Percentiles rank a stretch among this genome's conserved stretches.
Conservation (phyloP, 148 eudicot species). For the Agrostemma githago region DNA sequence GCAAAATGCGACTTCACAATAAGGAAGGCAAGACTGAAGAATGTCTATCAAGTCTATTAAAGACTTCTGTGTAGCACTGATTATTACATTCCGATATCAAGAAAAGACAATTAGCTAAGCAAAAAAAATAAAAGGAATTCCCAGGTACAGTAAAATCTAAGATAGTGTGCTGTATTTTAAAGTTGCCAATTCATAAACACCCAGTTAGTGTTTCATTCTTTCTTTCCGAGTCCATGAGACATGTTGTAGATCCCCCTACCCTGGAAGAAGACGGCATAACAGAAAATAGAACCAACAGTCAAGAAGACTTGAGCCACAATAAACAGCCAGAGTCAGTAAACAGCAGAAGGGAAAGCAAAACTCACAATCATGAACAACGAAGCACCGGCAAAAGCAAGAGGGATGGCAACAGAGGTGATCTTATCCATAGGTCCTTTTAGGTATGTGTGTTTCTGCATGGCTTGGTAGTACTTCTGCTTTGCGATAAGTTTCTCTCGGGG, state of each 20-base stretch:
- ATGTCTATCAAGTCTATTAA: neutral
- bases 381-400: slow-evolving; percentile 63
- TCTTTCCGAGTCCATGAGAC: slow-evolving; percentile 94
- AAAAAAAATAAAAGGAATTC: neutral
- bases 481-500: slow-evolving; percentile 75
- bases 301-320: neutral
- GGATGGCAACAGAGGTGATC: slow-evolving; percentile 90
- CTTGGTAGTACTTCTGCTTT: slow-evolving; percentile 70
- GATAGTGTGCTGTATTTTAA: neutral
- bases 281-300: neutral
- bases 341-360: slow-evolving; percentile 14
- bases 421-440: slow-evolving; percentile 70
- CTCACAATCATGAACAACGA: slow-evolving; percentile 60
- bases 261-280: slow-evolving; percentile 29
- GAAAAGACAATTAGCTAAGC: neutral
- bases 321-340: neutral
- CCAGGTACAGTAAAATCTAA: neutral
- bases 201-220: slow-evolving; percentile 43
- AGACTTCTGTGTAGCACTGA: neutral
- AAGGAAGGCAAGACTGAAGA: neutral
- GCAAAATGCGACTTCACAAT: neutral
- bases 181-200: neutral
- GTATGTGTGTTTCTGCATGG: slow-evolving; percentile 64
- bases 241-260: slow-evolving; percentile 77
- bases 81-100: neutral